These are phyloP conservation scores for Cinnamomum micranthum DNA, from an alignment of 164 flowering plant genomes.

Conservation along the genomic window DNA sequence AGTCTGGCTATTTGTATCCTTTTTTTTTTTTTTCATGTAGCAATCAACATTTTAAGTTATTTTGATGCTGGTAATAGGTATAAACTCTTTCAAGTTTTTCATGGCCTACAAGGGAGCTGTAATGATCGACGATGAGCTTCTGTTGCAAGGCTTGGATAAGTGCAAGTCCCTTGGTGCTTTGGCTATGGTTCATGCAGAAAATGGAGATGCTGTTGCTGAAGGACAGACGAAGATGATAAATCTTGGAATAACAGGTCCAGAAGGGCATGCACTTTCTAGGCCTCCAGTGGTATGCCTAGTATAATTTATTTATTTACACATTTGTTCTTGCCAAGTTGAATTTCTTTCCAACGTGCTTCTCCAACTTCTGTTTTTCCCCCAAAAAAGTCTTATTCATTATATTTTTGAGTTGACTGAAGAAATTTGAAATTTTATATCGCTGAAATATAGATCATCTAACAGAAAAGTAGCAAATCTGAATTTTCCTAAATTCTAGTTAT, in stretches of 20 bases:
- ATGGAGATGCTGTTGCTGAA: slow-evolving; percentile 93
- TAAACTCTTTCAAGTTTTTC: slow-evolving; percentile 96
- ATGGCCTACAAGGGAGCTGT: slow-evolving; percentile 79
- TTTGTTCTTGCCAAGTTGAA: background rate
- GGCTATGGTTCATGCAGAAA: slow-evolving; percentile 99
- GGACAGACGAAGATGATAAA: slow-evolving; percentile 89
- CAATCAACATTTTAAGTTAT: background rate
- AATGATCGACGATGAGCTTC: slow-evolving; percentile 78
- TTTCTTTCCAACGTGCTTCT: background rate
- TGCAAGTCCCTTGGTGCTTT: slow-evolving; percentile 98
- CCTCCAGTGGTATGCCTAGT: slow-evolving; percentile 66
- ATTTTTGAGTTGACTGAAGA: no score
- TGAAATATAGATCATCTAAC: no score
- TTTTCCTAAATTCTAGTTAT: no score
- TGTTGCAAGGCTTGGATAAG: slow-evolving; percentile 71
- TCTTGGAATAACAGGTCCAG: slow-evolving; percentile 95
- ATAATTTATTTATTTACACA: background rate
- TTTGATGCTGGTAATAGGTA: slow-evolving; percentile 39
- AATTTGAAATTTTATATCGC: no score
- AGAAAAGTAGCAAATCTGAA: no score
- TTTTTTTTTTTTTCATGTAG: background rate
- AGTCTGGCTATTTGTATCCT: background rate
- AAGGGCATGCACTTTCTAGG: slow-evolving; percentile 96
- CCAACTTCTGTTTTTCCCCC: no score
- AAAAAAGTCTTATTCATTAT: no score